Evolutionary conservation across 1,284 basidiomycete species (phyloP).

Genomic region (Boletellus deceptivus): DNA sequence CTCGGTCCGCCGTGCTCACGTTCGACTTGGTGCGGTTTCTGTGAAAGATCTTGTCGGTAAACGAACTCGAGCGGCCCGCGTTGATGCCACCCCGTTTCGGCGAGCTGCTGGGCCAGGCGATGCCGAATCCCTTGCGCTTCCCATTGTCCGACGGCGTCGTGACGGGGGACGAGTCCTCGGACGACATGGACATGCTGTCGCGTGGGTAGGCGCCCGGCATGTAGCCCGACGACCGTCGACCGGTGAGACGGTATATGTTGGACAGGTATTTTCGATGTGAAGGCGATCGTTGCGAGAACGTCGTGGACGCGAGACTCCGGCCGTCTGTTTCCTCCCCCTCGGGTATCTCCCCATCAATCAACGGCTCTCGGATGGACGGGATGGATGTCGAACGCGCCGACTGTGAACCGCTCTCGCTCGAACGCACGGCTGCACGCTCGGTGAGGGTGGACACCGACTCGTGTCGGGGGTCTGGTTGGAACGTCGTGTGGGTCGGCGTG

Average conservation of each 20-base stretch:
- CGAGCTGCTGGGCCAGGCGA: conserved; percentile 46
- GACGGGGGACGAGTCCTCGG: conserved; percentile 51
- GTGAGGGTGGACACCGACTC: conserved; percentile 22
- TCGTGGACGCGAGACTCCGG: conserved; percentile 32
- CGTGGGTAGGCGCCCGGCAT: conserved; percentile 41
- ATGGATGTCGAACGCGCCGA: conserved; percentile 31
- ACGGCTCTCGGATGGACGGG: conserved; percentile 33
- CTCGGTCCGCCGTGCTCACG: conserved; percentile 29
- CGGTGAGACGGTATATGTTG: conserved; percentile 44
- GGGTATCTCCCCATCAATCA: conserved; percentile 27
- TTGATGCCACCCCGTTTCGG: conserved; percentile 45
- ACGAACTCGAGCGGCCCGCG: conserved; percentile 46
- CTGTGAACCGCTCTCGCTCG: conserved; percentile 21
- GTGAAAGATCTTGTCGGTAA: conserved; percentile 55
- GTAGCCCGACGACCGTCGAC: conserved; percentile 34
- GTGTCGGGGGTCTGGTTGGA: conserved; percentile 21
- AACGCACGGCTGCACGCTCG: conserved; percentile 13
- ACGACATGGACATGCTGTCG: conserved; percentile 52
- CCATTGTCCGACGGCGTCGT: conserved; percentile 46
- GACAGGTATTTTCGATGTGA: conserved; percentile 46
- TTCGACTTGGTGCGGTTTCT: conserved; percentile 50
- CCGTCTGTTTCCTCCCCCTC: conserved; percentile 33
- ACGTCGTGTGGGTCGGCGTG: conserved; percentile 30
- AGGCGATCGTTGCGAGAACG: conserved; percentile 31
- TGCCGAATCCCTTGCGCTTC: conserved; percentile 31